Base-by-base conservation (phyloP, 2,329 filamentous ascomycete genomes). In the Beauveria medogensis region DNA sequence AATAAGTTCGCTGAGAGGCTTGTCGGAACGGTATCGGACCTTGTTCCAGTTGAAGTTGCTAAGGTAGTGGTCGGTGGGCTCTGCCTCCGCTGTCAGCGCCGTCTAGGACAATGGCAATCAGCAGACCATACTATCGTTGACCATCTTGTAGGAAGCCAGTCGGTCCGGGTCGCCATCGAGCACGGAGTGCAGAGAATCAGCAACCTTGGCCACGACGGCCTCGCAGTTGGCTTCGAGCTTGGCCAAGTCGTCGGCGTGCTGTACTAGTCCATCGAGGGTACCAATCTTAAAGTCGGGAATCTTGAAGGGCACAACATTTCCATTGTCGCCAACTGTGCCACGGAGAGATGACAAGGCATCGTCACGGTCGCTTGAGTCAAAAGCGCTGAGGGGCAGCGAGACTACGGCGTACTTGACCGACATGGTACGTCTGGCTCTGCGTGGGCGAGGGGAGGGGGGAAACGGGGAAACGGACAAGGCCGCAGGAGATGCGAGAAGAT, bases 251-350 rank as follows among this genome's bases (percentile, higher is more conserved):
- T 99, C 94, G 61, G 94, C 94, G 75, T 99, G 93, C 77, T 96
- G 91, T 50, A 99, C 92, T 62, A 99, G 82, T 44, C 90, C 91
- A 77, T 99, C 94, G 43, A 99, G 82, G 0, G 94, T 97, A 62
- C 94, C 94, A 73, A 99, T 96, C 80, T 97, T 99, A 83, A 99
- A 97, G 66, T 92, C 88, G 22, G 94, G 94, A 65, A 97, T 89
- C 61, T 84, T 78, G 72, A 97, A 97, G 2, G 87, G 86, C 56
- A 86, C 78, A 51, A 91, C 88, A 57, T 83, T 85, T 71, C 89
- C 91, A 73, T 90, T 87, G 68, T 96, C 90, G 61, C 84, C 77
- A 60, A 96, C 81, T 47, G 87, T 91, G 60, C 86, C 78, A 67
- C 86, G 85, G 64, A 99, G 77, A 51, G 91, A 84, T 53, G 86